Evolutionary conservation across 2,329 filamentous ascomycete species (phyloP).

Genomic region (Xylariaceae sp.): DNA sequence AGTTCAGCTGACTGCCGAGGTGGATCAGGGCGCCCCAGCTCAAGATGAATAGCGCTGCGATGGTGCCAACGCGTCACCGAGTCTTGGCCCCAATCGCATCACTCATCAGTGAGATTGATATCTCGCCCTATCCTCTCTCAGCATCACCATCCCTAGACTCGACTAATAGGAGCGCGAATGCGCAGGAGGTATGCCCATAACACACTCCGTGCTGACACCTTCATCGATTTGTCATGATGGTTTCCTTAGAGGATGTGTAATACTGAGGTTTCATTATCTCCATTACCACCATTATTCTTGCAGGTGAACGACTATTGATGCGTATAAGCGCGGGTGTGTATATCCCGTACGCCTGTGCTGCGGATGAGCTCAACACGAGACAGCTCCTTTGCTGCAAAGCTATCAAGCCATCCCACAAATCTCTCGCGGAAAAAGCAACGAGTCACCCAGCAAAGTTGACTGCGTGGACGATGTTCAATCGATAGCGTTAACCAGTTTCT

Average conservation of each 20-base stretch:
- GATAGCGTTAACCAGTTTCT: constrained; percentile 1
- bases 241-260: neutral
- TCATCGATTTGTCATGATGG: neutral
- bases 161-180: constrained; percentile 4
- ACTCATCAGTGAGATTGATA: constrained; percentile 1
- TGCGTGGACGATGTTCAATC: constrained; percentile 6
- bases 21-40: constrained; percentile 8
- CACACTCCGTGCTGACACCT: neutral
- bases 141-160: constrained; percentile 7
- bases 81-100: constrained; percentile 18
- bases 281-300: neutral
- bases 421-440: constrained; percentile 14
- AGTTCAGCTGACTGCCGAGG: neutral
- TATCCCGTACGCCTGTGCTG: neutral
- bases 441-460: constrained; percentile 5
- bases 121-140: constrained; percentile 6
- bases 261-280: neutral
- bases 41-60: constrained; percentile 12
- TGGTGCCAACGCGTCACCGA: constrained; percentile 11
- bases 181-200: neutral
- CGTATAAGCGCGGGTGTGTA: neutral
- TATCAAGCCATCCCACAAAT: constrained; percentile 10
- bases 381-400: constrained; percentile 9
- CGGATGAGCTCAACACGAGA: constrained; percentile 2
- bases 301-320: neutral